Percentiles rank a stretch among this genome's conserved stretches.
phyloP scores from a whole-genome alignment of 2,329 filamentous ascomycete species.

The Chaetomiaceae sp. region DNA sequence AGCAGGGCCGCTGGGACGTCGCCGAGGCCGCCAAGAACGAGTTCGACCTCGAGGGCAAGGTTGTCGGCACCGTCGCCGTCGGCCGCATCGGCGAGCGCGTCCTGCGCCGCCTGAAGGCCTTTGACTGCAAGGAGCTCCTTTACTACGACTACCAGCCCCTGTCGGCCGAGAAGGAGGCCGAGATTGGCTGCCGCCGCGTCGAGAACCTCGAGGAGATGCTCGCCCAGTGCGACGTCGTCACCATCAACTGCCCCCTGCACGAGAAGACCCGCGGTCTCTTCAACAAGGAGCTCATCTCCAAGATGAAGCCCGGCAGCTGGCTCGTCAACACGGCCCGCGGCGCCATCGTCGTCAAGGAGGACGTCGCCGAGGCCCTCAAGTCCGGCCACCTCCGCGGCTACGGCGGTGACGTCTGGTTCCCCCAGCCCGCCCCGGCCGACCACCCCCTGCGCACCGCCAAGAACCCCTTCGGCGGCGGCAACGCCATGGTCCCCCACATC shows the following conservation, averaged over 20 bases:
- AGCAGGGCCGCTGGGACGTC: conserved; percentile 88
- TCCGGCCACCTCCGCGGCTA: conserved; percentile 86
- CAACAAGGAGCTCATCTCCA: conserved; percentile 96
- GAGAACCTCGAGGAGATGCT: conserved; percentile 90
- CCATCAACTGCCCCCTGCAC: conserved; percentile 98
- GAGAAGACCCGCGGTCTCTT: conserved; percentile 95
- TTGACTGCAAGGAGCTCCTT: conserved; percentile 98
- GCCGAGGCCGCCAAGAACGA: conserved; percentile 96
- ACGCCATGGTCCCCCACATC: conserved; percentile 99
- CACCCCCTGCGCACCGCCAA: conserved; percentile 89
- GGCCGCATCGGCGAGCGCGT: conserved; percentile 98
- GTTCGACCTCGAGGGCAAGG: conserved; percentile 95
- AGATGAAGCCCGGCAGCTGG: conserved; percentile 99
- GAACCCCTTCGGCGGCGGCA: conserved; percentile 94
- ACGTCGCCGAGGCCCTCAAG: conserved; percentile 90
- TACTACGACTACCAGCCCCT: conserved; percentile 99
- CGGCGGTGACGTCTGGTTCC: conserved; percentile 92
- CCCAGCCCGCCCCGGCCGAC: conserved; percentile 89
- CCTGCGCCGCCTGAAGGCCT: conserved; percentile 88
- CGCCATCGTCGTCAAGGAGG: conserved; percentile 98
- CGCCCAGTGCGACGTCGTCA: conserved; percentile 91
- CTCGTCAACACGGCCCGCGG: conserved; percentile 98
- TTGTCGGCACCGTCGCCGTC: conserved; percentile 94
- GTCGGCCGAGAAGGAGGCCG: conserved; percentile 76
- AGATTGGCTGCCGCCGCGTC: conserved; percentile 91